Base-by-base conservation (phyloP, 106 monocot genomes). In the Dendrobium nobile region DNA sequence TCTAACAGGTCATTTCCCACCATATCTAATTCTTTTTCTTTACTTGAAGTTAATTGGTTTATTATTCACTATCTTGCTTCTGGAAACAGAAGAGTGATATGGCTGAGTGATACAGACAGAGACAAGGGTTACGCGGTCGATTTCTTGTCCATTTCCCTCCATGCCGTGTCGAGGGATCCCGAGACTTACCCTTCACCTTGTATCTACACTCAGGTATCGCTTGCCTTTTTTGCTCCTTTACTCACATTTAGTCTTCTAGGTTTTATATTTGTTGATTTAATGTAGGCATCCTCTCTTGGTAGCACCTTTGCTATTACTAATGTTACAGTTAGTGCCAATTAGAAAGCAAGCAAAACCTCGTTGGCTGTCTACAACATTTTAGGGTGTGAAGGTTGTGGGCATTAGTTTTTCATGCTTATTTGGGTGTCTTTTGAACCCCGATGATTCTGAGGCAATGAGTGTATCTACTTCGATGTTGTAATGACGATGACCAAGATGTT, bases 101-200 rank as follows among this genome's bases (percentile, higher is more conserved):
- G 97, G 97, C 47, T 95, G 84, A 92, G 94, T 78, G 92, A 98
- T 58, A 43, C 77, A 41, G 91, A 95, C 3, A 83, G 67, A 47
- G 72, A 75, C 18, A 95, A 88, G 74, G 91, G 94, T 7, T 98
- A 95, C 70, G 87, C 89, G 51, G 94, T 98, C 51, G 97, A 92
- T 85, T 98, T 98, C 83, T 24, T 95, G 44, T 86, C 89, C 24
- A 47, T 98, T 68, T 94, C 92, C 8, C 92, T 95, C 8, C 97
- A 98, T 72, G 97, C 97, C 1, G 97, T 95, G 54, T 98, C 97
- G 24, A 90, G 88, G 83, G 92, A 98, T 37, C 91, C 95, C 11
- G 94, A 92, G 78, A 85, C 92, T 4, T 98, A 94, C 45, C 81
- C 91, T n/a, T 78, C 77, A 4, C 97, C 97, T 2, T 95, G 97